Evolutionary conservation across 73 alveolate genomes (phyloP), one percentile per base, ranked within the genome.

Genomic region (Paraurostyla sp.): DNA sequence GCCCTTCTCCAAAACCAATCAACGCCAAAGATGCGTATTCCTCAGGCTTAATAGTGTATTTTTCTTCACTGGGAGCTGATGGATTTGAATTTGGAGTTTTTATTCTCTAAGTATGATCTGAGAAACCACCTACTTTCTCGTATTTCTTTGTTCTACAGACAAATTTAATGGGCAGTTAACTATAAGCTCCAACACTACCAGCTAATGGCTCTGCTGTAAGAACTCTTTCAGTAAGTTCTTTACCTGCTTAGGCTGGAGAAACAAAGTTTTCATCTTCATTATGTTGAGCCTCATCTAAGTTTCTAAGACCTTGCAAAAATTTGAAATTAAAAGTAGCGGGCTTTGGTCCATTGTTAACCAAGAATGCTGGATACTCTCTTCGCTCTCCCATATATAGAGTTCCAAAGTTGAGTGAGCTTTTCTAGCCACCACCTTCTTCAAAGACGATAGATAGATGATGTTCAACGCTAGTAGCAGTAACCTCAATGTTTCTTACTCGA

Each of bases 341-440:
- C 89, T 92, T 95, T 18, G 99, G 99, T 1, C 99, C 99, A 91
- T 97, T 97, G 89, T 98, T 98, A 15, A 98, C 99, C 60, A 98
- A 80, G 88, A 94, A 98, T 3, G 99, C 98, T 25, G 94, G 96
- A 76, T 97, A 92, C 65, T 96, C 96, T 91, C 97, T 94, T 65
- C 84, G 88, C 89, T 98, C 97, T 18, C 99, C 99, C 95, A 95
- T 97, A 87, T 98, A 98, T 58, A 98, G 93, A 36, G 97, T 86
- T 0, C 99, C 99, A 83, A 98, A 98, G 92, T 97, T 98, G n/a
- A 98, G 92, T 48, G 95, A 95, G 38, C 96, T 94, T 69, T 92
- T 96, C 60, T 97, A 93, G 11, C 98, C 98, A 20, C 99, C 98
- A n/a, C 97, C 98, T 59, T 95, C 97, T 82, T 96, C 99, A 49